phyloP scores from a whole-genome alignment of 371 early-diverging fungal species.

The Saksenaea oblongispora region DNA sequence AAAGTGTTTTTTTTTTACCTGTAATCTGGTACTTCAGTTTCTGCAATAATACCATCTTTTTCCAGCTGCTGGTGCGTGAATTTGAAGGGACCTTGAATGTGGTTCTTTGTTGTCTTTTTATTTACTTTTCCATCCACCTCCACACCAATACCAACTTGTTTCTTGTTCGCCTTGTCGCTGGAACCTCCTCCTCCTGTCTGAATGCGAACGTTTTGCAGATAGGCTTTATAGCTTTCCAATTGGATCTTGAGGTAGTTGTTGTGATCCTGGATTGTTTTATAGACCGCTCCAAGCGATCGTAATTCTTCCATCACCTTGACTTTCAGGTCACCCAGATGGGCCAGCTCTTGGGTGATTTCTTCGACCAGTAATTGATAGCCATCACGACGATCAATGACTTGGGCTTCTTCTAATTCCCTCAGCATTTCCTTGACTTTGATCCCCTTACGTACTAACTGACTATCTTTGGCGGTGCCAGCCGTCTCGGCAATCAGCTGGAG shows the following conservation, averaged over 20 bases:
- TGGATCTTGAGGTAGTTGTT: slow-evolving; percentile 87
- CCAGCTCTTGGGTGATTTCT: slow-evolving; percentile 82
- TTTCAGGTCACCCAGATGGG: slow-evolving; percentile 83
- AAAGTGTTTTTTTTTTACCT: slow-evolving; percentile 32
- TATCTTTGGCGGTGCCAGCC: slow-evolving; percentile 85
- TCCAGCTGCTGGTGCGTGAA: slow-evolving; percentile 86
- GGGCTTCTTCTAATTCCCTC: slow-evolving; percentile 73
- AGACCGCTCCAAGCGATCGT: slow-evolving; percentile 73
- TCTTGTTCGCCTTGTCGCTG: slow-evolving; percentile 31
- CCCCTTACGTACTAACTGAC: slow-evolving; percentile 84
- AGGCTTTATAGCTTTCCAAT: slow-evolving; percentile 89
- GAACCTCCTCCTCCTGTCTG: slow-evolving; percentile 60
- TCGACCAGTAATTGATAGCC: slow-evolving; percentile 77
- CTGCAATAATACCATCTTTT: slow-evolving; percentile 86
- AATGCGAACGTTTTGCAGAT: slow-evolving; percentile 87
- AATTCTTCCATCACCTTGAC: slow-evolving; percentile 83
- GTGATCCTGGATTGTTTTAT: slow-evolving; percentile 90
- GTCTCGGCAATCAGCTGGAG: slow-evolving; percentile 77
- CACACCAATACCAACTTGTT: slow-evolving; percentile 50
- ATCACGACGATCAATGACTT: slow-evolving; percentile 68
- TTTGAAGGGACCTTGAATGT: slow-evolving; percentile 67
- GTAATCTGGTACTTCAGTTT: slow-evolving; percentile 87
- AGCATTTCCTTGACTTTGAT: slow-evolving; percentile 91
- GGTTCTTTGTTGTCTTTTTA: slow-evolving; percentile 37
- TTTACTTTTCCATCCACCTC: slow-evolving; percentile 33